A percentile compares a stretch with the other conserved stretches of the same genome.
These are phyloP conservation scores for Plectosphaerella sp. DNA, from an alignment of 2,329 filamentous ascomycete species.

Conservation along the genomic window DNA sequence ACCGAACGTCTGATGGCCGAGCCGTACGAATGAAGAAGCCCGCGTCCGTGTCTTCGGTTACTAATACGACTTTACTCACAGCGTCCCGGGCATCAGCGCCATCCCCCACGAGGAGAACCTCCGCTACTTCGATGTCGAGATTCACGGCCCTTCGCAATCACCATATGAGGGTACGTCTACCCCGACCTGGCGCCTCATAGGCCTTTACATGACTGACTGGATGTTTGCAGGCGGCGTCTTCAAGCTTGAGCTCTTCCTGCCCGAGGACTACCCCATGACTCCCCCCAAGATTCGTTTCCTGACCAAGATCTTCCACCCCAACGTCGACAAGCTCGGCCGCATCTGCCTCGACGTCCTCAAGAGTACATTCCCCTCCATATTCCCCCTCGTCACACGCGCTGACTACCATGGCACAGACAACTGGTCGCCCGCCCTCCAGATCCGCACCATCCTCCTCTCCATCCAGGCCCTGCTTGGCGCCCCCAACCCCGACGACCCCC, in stretches of 20 bases:
- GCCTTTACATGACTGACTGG: not conserved
- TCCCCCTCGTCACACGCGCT: not conserved
- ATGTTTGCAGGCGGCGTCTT: conserved; percentile 66
- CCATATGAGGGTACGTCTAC: conserved; percentile 78
- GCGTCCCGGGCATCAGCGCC: conserved; percentile 93
- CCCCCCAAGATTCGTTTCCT: conserved; percentile 97
- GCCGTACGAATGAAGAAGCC: conserved; percentile 58
- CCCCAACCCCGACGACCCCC: conserved; percentile 96
- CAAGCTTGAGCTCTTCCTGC: conserved; percentile 94
- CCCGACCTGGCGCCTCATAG: not conserved
- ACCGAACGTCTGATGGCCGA: conserved; percentile 95
- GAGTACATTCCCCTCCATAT: conserved; percentile 52
- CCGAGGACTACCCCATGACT: conserved; percentile 99
- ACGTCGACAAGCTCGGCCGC: conserved; percentile 94
- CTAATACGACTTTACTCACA: conserved; percentile 28
- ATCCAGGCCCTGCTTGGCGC: conserved; percentile 96
- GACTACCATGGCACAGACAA: conserved; percentile 61
- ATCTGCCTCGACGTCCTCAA: conserved; percentile 98
- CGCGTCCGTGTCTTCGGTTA: not conserved
- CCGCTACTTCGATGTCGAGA: conserved; percentile 96
- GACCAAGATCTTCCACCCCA: conserved; percentile 98
- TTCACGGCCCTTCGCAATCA: conserved; percentile 86
- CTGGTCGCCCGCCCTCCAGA: conserved; percentile 97
- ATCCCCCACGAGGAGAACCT: conserved; percentile 96
- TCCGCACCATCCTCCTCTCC: conserved; percentile 95